These are phyloP conservation scores for Osmanthus fragrans DNA, from an alignment of 257 asterid species.

Conservation along the genomic window DNA sequence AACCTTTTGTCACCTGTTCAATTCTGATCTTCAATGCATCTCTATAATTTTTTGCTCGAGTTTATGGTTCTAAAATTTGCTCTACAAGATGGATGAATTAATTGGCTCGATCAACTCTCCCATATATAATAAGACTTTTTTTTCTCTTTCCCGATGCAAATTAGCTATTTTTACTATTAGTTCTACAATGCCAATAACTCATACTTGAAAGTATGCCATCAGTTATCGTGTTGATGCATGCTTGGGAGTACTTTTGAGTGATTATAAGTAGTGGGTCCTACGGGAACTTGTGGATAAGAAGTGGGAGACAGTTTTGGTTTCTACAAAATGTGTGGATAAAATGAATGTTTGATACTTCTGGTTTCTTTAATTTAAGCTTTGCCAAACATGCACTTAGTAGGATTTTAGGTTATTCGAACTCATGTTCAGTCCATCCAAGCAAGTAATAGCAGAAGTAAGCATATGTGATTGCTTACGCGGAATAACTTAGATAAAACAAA, in stretches of 20 bases:
- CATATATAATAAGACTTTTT: too few species aligned
- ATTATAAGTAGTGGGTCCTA: too few species aligned
- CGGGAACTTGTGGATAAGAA: too few species aligned
- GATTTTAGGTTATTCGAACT: background rate
- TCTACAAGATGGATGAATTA: slow-evolving; percentile 11
- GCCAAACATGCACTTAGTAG: background rate
- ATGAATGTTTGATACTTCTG: too few species aligned
- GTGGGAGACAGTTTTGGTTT: too few species aligned
- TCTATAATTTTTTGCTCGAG: too few species aligned
- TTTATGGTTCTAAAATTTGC: background rate
- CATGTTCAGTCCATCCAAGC: background rate
- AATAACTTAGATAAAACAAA: background rate
- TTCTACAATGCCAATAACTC: background rate
- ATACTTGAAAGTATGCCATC: background rate
- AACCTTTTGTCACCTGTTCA: background rate
- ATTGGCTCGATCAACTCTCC: too few species aligned
- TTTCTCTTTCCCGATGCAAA: too few species aligned
- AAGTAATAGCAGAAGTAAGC: background rate
- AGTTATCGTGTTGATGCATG: background rate
- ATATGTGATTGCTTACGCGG: background rate
- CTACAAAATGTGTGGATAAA: too few species aligned
- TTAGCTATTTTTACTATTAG: background rate
- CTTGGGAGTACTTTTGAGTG: too few species aligned
- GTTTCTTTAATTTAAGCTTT: too few species aligned
- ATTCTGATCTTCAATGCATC: too few species aligned